Evolutionary conservation across 2,329 filamentous ascomycete species (phyloP).

Genomic region (Nothopassalora personata): DNA sequence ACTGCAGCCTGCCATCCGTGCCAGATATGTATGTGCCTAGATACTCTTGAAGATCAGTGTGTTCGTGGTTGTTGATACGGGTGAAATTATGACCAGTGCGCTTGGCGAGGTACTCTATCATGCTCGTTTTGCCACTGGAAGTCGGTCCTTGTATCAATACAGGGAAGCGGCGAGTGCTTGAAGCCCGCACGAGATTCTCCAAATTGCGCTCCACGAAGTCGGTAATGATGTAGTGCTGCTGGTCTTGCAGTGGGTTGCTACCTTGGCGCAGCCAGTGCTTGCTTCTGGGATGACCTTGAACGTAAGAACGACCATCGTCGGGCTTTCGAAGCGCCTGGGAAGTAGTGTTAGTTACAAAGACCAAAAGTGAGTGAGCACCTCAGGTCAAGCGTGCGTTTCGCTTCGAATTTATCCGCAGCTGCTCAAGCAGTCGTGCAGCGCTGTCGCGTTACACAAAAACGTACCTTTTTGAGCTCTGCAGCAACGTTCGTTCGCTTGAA

Average conservation of each 20-base stretch:
- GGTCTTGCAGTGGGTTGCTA: slow-evolving; percentile 58
- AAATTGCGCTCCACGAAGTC: slow-evolving; percentile 92
- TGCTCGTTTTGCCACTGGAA: slow-evolving; percentile 96
- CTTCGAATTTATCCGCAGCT: too few relatives aligned
- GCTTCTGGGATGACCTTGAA: slow-evolving; percentile 47
- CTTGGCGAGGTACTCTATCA: slow-evolving; percentile 98
- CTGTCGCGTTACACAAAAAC: too few relatives aligned
- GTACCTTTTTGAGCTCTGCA: slow-evolving; percentile 63
- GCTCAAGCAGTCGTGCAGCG: too few relatives aligned
- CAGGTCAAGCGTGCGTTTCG: too few relatives aligned
- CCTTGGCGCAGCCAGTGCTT: slow-evolving; percentile 74
- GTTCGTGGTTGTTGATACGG: slow-evolving; percentile 98
- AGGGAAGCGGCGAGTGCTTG: slow-evolving; percentile 85
- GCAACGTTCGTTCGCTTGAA: slow-evolving; percentile 65
- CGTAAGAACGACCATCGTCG: slow-evolving; percentile 68
- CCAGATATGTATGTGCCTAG: slow-evolving; percentile 89
- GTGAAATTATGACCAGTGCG: slow-evolving; percentile 95
- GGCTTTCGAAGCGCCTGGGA: slow-evolving; percentile 63
- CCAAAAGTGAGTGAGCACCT: too few relatives aligned
- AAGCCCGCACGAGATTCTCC: slow-evolving; percentile 87
- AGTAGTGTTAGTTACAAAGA: too few relatives aligned
- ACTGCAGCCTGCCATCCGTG: slow-evolving; percentile 74
- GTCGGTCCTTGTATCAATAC: slow-evolving; percentile 95
- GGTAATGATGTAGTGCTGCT: slow-evolving; percentile 92
- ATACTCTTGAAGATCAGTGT: slow-evolving; percentile 97